These are phyloP conservation scores for Ophiosphaerella korrae DNA, from an alignment of 2,329 filamentous ascomycete genomes.

Conservation along the genomic window DNA sequence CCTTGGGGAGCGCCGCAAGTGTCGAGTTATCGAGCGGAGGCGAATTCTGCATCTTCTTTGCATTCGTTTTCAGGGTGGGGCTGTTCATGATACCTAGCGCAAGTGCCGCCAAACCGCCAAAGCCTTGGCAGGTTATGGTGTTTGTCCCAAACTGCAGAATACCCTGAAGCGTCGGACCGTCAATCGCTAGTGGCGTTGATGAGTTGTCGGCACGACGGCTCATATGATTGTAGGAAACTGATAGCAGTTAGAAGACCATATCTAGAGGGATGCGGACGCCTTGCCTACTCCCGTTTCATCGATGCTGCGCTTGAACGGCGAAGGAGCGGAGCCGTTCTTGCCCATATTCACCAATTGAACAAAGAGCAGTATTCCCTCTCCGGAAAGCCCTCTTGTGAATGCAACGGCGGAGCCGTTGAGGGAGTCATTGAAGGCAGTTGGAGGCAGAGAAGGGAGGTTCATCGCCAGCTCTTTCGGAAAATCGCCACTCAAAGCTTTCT, in stretches of 20 bases:
- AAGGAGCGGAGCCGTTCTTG: too few species aligned
- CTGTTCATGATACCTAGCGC: constrained; percentile 22
- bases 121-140: constrained; percentile 30
- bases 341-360: constrained; percentile 16
- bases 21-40: constrained; percentile 25
- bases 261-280: too few species aligned
- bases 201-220: too few species aligned
- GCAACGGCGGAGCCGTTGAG: constrained; percentile 31
- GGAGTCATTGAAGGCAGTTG: constrained; percentile 31
- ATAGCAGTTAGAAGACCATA: too few species aligned
- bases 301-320: too few species aligned
- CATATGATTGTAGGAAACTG: too few species aligned
- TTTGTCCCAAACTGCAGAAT: constrained; percentile 24
- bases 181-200: constrained; percentile 21
- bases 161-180: constrained; percentile 21
- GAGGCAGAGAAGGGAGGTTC: constrained; percentile 24
- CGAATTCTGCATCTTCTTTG: background rate
- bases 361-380: constrained; percentile 32
- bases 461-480: constrained; percentile 22
- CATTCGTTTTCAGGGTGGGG: constrained; percentile 16
- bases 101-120: constrained; percentile 31
- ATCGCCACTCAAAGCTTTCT: constrained; percentile 33
- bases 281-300: too few species aligned
- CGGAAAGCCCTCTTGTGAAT: constrained; percentile 31
- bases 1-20: constrained; percentile 23